Conservation (phyloP, 495 filamentous ascomycete genomes). For the Letharia lupina region DNA sequence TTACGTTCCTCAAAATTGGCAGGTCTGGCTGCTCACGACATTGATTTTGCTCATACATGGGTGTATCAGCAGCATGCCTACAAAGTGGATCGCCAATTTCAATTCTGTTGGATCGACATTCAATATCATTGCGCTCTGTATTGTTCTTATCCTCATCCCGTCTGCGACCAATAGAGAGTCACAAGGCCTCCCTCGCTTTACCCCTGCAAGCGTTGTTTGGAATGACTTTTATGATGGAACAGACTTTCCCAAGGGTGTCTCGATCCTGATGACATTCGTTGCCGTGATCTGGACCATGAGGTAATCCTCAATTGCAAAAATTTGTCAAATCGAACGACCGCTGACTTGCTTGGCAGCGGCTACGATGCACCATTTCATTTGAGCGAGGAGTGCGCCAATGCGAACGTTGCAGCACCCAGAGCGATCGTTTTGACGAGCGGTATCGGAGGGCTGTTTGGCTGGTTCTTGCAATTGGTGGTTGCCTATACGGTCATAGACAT, state of each 20-base stretch:
- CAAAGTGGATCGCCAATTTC: slow-evolving; percentile 64
- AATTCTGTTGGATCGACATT: slow-evolving; percentile 68
- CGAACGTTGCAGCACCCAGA: slow-evolving; percentile 62
- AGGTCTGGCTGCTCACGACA: slow-evolving; percentile 61
- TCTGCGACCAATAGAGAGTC: slow-evolving; percentile 41
- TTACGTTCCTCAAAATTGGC: slow-evolving; percentile 58
- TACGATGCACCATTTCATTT: slow-evolving; percentile 73
- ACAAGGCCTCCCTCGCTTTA: slow-evolving; percentile 54
- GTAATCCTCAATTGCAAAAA: neutral
- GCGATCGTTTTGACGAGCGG: slow-evolving; percentile 68
- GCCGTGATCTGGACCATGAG: slow-evolving; percentile 50
- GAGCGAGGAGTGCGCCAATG: slow-evolving; percentile 70
- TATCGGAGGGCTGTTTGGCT: slow-evolving; percentile 61
- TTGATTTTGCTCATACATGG: slow-evolving; percentile 64
- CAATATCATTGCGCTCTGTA: slow-evolving; percentile 61
- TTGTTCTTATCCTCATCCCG: slow-evolving; percentile 64
- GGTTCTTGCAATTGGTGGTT: slow-evolving; percentile 68
- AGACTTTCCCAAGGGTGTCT: slow-evolving; percentile 61
- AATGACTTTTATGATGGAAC: slow-evolving; percentile 60
- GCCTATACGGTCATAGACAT: slow-evolving; percentile 75
- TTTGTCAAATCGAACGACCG: neutral
- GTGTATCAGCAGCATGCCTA: slow-evolving; percentile 66
- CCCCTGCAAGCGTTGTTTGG: slow-evolving; percentile 57
- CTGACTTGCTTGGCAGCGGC: slow-evolving; percentile 29
- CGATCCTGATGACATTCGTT: slow-evolving; percentile 70